Evolutionary conservation across 73 alveolate genomes (phyloP), one percentile per base, ranked within the genome.

Genomic region (Paraurostyla sp.): DNA sequence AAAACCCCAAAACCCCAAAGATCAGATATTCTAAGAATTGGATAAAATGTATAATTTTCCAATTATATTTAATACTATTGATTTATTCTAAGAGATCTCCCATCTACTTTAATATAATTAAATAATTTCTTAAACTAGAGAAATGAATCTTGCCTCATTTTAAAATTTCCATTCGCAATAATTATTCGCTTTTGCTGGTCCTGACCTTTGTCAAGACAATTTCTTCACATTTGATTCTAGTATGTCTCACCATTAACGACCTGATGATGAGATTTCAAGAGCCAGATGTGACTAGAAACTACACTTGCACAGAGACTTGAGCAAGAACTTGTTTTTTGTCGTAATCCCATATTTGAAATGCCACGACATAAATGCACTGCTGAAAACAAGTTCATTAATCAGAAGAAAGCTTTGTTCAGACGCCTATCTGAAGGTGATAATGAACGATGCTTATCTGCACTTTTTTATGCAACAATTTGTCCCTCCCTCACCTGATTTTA

Each of bases 261-360:
- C n/a, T n/a, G n/a, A n/a, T n/a, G 78, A 60, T 9, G 78, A 60
- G 23, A 30, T 16, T 60, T 25, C 43, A 6, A 60, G 48, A 60
- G 78, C 78, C 7, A 60, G 30, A 30, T 27, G 13, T 38, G 56
- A 42, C 15, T 65, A 65, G 25, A 65, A 65, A 38, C 41, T 65
- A 32, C 18, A 38, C 1, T 38, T 65, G 13, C 60, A 65, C 25
- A 23, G 46, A 20, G 82, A 35, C 25, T 40, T 65, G 11, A 22
- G 54, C 6, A 65, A 65, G 32, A 38, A 65, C 58, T 65, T 65
- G 38, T 38, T 65, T 38, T 38, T 65, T 16, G 82, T 65, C 82
- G 41, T 65, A 32, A n/a, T 65, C 15, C 58, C 82, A 36, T 65
- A 65, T 40, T 22, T 65, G 46, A 65, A 65, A 65, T 65, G 82